Evolutionary conservation across 805 yeast genomes (phyloP), one percentile per base, ranked within the genome.

Genomic region (Schwanniomyces pseudopolymorphus): DNA sequence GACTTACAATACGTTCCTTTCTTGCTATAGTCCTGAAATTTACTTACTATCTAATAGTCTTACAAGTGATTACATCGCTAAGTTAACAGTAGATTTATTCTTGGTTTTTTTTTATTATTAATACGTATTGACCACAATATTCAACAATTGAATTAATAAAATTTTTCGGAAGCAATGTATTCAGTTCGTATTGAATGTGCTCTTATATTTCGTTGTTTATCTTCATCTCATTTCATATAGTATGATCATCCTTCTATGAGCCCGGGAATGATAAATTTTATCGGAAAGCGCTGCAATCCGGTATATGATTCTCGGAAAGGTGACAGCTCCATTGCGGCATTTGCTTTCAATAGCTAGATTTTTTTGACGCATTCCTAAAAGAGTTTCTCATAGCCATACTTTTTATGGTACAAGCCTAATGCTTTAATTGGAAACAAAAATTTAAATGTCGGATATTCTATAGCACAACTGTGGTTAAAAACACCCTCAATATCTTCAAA

Each of bases 361-460:
- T 26, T 31, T 31, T 31, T 31, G 19, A 31, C 17, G 19, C 19
- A 31, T n/a, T 31, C 13, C 9, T 22, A 20, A 36, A 36, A 31
- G 17, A 31, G 31, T n/a, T 31, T 31, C 27, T 55, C 47, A 45
- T 57, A 53, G 8, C 70, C 74, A 46, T 55, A 69, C 43, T 57
- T 62, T 14, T 64, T 57, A 8, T 56, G 51, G 46, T 70, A 90
- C 56, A 92, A 72, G 1, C 98, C 98, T 37, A 94, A 70, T 0
- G 99, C 99, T 67, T 94, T 94, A 56, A 92, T 86, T 1, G 97
- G 85, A 65, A 94, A 94, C 47, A 89, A 70, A 58, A 85, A 92
- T 67, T 86, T 83, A 67, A 94, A 94, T 58, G 89, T 88, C 33
- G 98, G 98, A 63, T 94, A 94, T 65, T 94, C 98, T 59, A 94